Base-by-base conservation (phyloP, 2,329 filamentous ascomycete genomes). In the Lecanosticta acicola region DNA sequence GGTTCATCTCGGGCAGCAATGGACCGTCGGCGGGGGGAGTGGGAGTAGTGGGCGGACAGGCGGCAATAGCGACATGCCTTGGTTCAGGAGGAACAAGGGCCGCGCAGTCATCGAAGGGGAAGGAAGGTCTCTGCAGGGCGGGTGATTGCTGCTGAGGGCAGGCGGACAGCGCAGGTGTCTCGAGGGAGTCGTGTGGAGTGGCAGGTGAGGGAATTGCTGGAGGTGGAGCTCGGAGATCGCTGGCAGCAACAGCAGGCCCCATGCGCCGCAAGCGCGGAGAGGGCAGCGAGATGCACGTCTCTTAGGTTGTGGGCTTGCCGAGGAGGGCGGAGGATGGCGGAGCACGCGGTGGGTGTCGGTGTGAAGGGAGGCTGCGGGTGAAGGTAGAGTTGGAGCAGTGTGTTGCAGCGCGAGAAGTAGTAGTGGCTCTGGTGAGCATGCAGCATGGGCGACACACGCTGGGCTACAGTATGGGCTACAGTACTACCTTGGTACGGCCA, bases 1-100 rank as follows among this genome's bases (percentile, higher is more conserved):
- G 37, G 39, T 60, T 55, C 55, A 64, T 57, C 35, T 39, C 52
- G 37, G 39, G 44, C 36, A 42, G 48, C 24, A 29, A 5, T 7
- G 24, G 24, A 8, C 37, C 13, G 13, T 36, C 45, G 39, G 52
- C 42, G 32, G 46, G 58, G 32, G 59, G 57, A 39, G 56, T 58
- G 37, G 53, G 48, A 43, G 26, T 36, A 37, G 13, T 39, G 26
- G 17, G 43, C 29, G 29, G 40, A 24, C 26, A 17, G 18, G n/a
- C n/a, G n/a, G n/a, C n/a, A n/a, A n/a, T n/a, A n/a, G n/a, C n/a
- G 13, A 49, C 37, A 42, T 45, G 47, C n/a, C 49, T 49, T 9
- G 53, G 53, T 32, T 51, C 40, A 10, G 55, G 32, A 14, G 53
- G 53, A 34, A 53, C 39, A 16, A 37, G 33, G 34, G 32, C 35